Base-by-base conservation (phyloP, 2,329 filamentous ascomycete species). In the Celoporthe dispersa region DNA sequence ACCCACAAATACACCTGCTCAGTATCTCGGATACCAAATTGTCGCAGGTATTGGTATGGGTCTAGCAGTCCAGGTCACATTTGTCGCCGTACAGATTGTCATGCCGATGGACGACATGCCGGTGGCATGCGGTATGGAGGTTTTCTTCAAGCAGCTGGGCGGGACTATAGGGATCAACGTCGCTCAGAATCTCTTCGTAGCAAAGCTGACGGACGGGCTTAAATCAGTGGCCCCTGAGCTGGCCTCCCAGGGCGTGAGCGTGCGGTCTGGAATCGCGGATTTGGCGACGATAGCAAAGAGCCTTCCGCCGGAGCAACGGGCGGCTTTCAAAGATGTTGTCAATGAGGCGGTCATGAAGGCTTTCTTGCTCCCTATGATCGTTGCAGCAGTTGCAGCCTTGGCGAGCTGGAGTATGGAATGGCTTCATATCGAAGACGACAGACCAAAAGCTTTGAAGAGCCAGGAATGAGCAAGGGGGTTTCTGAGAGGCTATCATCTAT, bases 51-150 rank as follows among this genome's bases (percentile, higher is more conserved):
- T 68, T 2, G 69, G 69, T 1, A 68, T 70, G 44, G 69, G 69
- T 0, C n/a, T 68, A 14, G 53, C 63, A 16, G 69, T 68, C n/a
- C 66, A 68, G 51, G 44, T 68, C 16, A 64, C 66, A 1, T 22
- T 68, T 8, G 60, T 67, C 14, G 69, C 69, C 6, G 62, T 68
- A 48, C 69, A 70, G 33, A 69, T 66, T 39, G 63, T 69, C 68
- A 39, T 62, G 41, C 25, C 39, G 12, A 25, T 64, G 11, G 62
- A 64, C 7, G 62, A 64, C 31, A 64, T 64, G 62, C 62, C 62
- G 8, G 37, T 64, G 16, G 62, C 39, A 19, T 64, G 62, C n/a
- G 62, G 62, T 8, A 64, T 64, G 62, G 62, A 64, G 41, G 41
- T 64, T 12, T 64, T 66, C 31, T 66, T 66, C 51, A 59, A 66